Base-by-base conservation (phyloP, 768 basidiomycete genomes). In the Postia placenta region DNA sequence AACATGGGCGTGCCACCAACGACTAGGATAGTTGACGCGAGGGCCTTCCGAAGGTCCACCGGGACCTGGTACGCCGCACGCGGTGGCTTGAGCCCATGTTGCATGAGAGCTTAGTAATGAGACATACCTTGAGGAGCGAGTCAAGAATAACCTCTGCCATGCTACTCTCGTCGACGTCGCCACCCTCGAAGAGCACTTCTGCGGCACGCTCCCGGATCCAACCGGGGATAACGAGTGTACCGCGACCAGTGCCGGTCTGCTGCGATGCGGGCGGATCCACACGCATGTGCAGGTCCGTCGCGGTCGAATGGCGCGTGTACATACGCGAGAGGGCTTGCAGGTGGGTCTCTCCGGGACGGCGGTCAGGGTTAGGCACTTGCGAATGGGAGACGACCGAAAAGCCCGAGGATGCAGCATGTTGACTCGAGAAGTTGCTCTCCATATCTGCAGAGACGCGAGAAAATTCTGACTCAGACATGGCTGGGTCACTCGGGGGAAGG, bases 161-260 rank as follows among this genome's bases (percentile, higher is more conserved):
- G 52, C 87, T 92, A 52, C 76, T 78, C 66, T 92, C 88, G 57
- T 95, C 92, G 9, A 91, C 83, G 56, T 93, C 91, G 5, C 89
- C 90, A 1, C 85, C 84, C 61, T 91, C 89, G 53, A 96, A 97
- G 9, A 97, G 69, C 4, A 95, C 76, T 64, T 98, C 96, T 1
- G 93, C 83, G 1, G 87, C 87, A 12, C 94, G 75, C 63, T 98
- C 95, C 37, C 95, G 70, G 35, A 99, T 76, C 96, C 96, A 99
- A 2, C 95, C 95, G 1, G 95, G 95, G 38, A 98, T 79, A 39
- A 89, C 72, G 40, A 96, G 65, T 0, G 85, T 91, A 0, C 88
- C 92, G 6, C 76, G 70, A 2, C 88, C 89, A 1, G 85, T 85
- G 0, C 86, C 85, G 11, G 73, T 69, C 56, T 81, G 83, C 58